Conservation (phyloP, 2,329 filamentous ascomycete genomes). For the Colletotrichum aenigma region DNA sequence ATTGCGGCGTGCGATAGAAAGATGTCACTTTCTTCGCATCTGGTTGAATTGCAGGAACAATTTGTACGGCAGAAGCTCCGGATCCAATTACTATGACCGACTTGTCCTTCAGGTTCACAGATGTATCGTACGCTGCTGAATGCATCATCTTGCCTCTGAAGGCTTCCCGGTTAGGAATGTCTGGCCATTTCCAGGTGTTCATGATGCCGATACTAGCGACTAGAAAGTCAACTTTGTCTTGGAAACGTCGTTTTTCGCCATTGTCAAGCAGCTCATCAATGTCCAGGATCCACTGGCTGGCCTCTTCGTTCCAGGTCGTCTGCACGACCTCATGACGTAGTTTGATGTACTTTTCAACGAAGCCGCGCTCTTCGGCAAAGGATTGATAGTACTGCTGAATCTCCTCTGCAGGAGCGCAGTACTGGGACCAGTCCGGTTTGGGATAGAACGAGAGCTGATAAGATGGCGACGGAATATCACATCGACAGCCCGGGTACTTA, state of each 20-base stretch:
- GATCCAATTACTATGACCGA: background rate
- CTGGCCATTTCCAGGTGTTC: background rate
- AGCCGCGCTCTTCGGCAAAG: slow-evolving; percentile 33
- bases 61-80: background rate
- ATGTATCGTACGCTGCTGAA: background rate
- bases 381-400: slow-evolving; percentile 42
- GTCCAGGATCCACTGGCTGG: slow-evolving; percentile 6
- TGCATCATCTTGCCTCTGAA: background rate
- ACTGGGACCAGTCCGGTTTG: slow-evolving; percentile 47
- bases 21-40: background rate
- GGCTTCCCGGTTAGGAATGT: background rate
- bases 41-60: background rate
- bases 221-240: background rate
- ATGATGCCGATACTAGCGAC: background rate
- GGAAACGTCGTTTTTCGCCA: background rate
- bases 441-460: slow-evolving; percentile 50
- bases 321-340: slow-evolving; percentile 26
- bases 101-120: background rate
- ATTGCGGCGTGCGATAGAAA: background rate
- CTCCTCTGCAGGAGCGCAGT: slow-evolving; percentile 41
- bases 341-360: slow-evolving; percentile 30
- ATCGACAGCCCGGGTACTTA: slow-evolving; percentile 35
- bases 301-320: slow-evolving; percentile 26
- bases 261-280: background rate
- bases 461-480: slow-evolving; percentile 41